A percentile compares a stretch with the other conserved stretches of the same genome.
Evolutionary conservation across 129 eudicot species (phyloP).

Genomic region (Lonicera japonica): DNA sequence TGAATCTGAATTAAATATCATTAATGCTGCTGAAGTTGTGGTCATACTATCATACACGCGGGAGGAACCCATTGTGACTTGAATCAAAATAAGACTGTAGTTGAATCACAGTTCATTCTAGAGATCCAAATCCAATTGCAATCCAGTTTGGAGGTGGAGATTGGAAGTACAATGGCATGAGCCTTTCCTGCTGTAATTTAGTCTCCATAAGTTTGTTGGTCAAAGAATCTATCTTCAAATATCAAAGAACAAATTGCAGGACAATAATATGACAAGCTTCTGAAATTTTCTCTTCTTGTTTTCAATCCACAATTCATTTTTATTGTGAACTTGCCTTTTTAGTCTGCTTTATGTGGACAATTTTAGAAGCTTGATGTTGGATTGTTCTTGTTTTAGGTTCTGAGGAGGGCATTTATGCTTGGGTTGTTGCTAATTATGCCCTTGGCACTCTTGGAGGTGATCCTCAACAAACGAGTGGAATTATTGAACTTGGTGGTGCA

Average conservation of each 20-base stretch:
- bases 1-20: no score
- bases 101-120: no score
- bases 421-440: conserved; percentile 99
- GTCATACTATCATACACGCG: no score
- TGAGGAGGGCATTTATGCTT: conserved; percentile 92
- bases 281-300: not conserved
- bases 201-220: not conserved
- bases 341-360: not conserved
- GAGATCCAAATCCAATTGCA: no score
- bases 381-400: conserved; percentile 44
- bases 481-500: conserved; percentile 99
- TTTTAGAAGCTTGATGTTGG: not conserved
- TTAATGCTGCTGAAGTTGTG: no score
- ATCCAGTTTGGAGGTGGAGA: no score
- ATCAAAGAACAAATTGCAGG: not conserved
- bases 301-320: not conserved
- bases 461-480: conserved; percentile 80
- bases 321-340: conserved; percentile 3
- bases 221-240: not conserved
- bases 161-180: no score
- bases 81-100: no score
- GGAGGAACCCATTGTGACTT: no score
- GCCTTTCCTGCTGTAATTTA: not conserved
- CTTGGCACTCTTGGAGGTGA: conserved; percentile 91
- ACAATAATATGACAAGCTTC: not conserved